Conservation (phyloP, 768 basidiomycete genomes). For the Trametes maxima region DNA sequence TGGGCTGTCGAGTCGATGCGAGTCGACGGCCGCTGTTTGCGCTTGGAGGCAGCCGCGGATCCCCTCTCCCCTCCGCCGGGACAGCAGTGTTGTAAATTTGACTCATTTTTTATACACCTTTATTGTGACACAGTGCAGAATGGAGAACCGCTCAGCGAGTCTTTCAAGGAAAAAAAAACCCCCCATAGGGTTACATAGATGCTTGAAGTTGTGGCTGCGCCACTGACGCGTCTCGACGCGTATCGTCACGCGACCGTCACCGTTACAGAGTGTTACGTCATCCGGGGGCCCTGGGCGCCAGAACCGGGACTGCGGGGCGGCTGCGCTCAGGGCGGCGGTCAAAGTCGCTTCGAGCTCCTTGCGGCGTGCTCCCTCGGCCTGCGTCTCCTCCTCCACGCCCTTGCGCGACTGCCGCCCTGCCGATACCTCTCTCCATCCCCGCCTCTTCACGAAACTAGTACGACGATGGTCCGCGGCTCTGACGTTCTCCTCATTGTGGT, state of each 20-base stretch:
- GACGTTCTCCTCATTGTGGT: slow-evolving; percentile 83
- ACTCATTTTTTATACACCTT: too few relatives aligned
- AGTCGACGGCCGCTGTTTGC: too few relatives aligned
- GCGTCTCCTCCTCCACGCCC: not conserved
- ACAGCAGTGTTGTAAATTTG: too few relatives aligned
- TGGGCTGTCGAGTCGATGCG: too few relatives aligned
- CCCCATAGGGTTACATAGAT: too few relatives aligned
- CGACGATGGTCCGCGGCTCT: slow-evolving; percentile 49
- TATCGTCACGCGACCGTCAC: slow-evolving; percentile 8
- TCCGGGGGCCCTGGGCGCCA: too few relatives aligned
- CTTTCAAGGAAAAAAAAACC: too few relatives aligned
- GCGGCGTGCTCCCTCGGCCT: not conserved
- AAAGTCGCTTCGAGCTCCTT: too few relatives aligned
- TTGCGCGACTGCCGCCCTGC: not conserved
- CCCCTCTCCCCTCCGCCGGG: too few relatives aligned
- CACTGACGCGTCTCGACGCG: slow-evolving; percentile 14
- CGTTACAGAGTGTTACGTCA: slow-evolving; percentile 6
- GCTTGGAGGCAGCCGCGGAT: too few relatives aligned
- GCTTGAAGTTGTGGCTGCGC: not conserved
- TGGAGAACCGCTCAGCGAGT: too few relatives aligned
- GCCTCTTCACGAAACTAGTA: not conserved
- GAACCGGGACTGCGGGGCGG: not conserved
- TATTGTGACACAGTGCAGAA: too few relatives aligned
- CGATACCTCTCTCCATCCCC: not conserved
- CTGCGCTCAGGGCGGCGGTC: not conserved